Evolutionary conservation across 352 stramenopile genomes (phyloP), one percentile per base, ranked within the genome.

Genomic region (Pythium diclinum): DNA sequence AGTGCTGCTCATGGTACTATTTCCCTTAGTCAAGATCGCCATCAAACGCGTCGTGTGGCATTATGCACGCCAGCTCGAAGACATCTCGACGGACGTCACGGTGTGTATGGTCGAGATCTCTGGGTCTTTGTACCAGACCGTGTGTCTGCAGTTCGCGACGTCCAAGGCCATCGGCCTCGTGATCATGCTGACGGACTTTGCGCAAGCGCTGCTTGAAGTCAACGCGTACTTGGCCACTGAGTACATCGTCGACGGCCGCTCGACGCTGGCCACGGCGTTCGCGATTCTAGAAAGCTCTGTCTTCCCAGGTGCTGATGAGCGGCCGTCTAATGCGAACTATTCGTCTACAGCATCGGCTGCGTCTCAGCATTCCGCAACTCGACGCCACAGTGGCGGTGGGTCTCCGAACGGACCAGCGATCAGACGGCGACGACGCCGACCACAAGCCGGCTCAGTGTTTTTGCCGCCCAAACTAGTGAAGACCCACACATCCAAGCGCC

Each of bases 51-150:
- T 54, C 6, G 16, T 68, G 10, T 68, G 61, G 61, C 23, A 55
- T 10, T 57, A 63, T 21, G 54, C 61, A 3, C 53, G 54, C 14
- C 38, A 51, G n/a, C 61, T 68, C 16, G 53, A 62, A 23, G 61
- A 68, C 36, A 63, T 63, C 32, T 63, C 61, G 17, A 63, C 61
- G 1, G 61, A 68, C 55, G 54, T 62, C 32, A 63, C 61, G 6
- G 33, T 68, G 13, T 68, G 54, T 33, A 61, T 68, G 53, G 19
- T 68, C 32, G 61, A 68, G 46, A 58, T 68, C 32, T 68, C 61
- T 1, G 54, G 61, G 7, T 56, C 61, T 13, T n/a, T 61, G 19
- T 68, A 58, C 54, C 61, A 68, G 34, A 68, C 61, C 11, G 61
- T 62, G 30, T 68, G 61, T 23, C 19, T 68, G 6, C 47, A 54